Conservation (phyloP, 2,329 filamentous ascomycete genomes). For the Arthrobotrys musiformis region DNA sequence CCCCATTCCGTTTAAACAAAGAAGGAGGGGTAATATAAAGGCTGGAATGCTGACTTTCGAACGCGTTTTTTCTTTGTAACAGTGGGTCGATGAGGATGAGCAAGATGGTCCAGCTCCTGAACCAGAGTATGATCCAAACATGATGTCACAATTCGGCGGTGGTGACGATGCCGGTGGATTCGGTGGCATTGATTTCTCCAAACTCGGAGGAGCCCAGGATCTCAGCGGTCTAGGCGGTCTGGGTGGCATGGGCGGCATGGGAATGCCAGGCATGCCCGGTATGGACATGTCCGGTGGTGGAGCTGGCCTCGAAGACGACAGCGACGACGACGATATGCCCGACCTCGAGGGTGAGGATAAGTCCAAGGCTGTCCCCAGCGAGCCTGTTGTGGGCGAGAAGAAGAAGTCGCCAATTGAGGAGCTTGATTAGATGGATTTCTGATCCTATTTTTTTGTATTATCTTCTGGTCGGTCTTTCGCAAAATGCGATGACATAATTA, state of each 20-base stretch:
- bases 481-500: conserved; percentile 5
- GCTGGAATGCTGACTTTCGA: not conserved
- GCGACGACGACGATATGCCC: conserved; percentile 59
- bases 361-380: conserved; percentile 32
- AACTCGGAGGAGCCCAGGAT: conserved; percentile 75
- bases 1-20: not conserved
- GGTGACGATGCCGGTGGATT: conserved; percentile 60
- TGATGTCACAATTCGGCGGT: conserved; percentile 65
- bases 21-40: conserved; percentile 60
- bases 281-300: conserved; percentile 21
- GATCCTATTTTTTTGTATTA: not conserved
- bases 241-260: conserved; percentile 64
- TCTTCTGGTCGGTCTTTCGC: not conserved
- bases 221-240: conserved; percentile 66
- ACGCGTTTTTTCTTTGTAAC: not conserved
- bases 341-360: conserved; percentile 58
- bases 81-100: conserved; percentile 97
- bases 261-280: conserved; percentile 52
- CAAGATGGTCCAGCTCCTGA: conserved; percentile 90
- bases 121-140: conserved; percentile 50
- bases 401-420: conserved; percentile 34
- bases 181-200: conserved; percentile 91
- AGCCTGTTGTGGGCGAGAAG: conserved; percentile 29
- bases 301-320: conserved; percentile 54
- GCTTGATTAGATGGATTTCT: conserved; percentile 28